Percentiles rank a stretch among this genome's conserved stretches.
These are phyloP conservation scores for Penicillium paneum DNA, from an alignment of 2,329 filamentous ascomycete genomes.

Conservation along the genomic window DNA sequence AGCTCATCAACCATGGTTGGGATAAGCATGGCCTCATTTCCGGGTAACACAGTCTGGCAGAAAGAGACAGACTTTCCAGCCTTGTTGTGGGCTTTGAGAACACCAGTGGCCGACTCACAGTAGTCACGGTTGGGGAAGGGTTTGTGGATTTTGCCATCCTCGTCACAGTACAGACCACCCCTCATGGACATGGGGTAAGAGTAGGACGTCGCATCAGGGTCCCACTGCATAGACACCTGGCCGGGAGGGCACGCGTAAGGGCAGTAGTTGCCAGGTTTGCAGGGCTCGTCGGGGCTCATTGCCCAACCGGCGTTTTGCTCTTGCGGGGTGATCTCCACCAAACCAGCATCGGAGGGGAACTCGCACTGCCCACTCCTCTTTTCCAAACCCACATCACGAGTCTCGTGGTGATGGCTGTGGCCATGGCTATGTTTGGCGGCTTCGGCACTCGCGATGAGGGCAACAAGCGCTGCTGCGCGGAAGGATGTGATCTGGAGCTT, in stretches of 20 bases:
- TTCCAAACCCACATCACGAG: constrained; percentile 37
- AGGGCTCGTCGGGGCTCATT: constrained; percentile 71
- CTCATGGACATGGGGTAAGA: constrained; percentile 69
- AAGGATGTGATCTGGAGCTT: constrained; percentile 35
- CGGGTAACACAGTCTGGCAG: constrained; percentile 76
- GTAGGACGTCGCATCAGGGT: constrained; percentile 64
- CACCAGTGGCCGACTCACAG: constrained; percentile 66
- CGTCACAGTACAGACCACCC: constrained; percentile 70
- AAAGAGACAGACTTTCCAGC: constrained; percentile 62
- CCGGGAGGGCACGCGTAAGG: constrained; percentile 74
- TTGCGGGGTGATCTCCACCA: constrained; percentile 65
- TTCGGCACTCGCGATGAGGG: constrained; percentile 37
- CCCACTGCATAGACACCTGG: constrained; percentile 76
- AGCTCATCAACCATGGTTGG: constrained; percentile 63
- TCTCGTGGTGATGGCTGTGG: constrained; percentile 30
- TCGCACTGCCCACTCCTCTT: constrained; percentile 59
- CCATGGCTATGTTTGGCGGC: constrained; percentile 35
- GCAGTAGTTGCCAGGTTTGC: constrained; percentile 66
- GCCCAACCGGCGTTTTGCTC: constrained; percentile 71
- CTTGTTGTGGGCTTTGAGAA: constrained; percentile 65
- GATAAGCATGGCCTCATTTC: constrained; percentile 79
- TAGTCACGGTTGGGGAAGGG: constrained; percentile 66
- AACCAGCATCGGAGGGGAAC: constrained; percentile 64
- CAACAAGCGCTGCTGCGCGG: constrained; percentile 35
- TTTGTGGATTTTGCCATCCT: constrained; percentile 63